Base-by-base conservation (phyloP, 768 basidiomycete species). In the Lyophyllum decastes region DNA sequence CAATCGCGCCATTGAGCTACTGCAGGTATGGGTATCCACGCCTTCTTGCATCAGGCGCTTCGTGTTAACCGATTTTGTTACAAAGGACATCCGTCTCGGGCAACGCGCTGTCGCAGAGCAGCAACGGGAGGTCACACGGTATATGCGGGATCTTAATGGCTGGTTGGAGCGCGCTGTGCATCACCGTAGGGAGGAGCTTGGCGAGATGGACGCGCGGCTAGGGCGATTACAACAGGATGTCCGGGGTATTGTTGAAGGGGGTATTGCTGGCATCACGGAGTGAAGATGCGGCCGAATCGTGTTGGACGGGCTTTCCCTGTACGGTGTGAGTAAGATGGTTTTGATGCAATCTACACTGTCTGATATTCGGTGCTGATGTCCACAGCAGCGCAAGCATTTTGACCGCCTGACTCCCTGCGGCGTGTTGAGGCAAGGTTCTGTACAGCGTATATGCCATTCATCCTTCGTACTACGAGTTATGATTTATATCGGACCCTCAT, bases 51-150 rank as follows among this genome's bases (percentile, higher is more conserved):
- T 7, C 5, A 19, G 25, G 4, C 19, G 25, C 6, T 38, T 16
- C 16, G 38, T 14, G 46, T 2, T 40, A 10, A 5, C 16, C 35
- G 19, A 2, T 7, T 12, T 12, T n/a, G 12, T 21, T 14, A 21
- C 6, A 33, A n/a, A 56, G 58, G 51, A 59, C n/a, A 30, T 40
- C 10, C 52, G 26, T 12, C 30, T 26, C 12, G 24, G 25, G 17
- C 61, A 61, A 22, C 46, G 35, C 6, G 57, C 56, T 11, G 30
- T 52, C 4, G 7, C 46, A 12, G 57, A 61, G 8, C 53, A 61
- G 35, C 54, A 58, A 14, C 56, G 30, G 10, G 53, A 58, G 30
- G 22, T 6, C 2, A 19, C 40, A n/a, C 53, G 40, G n/a, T 58
- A 51, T 38, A 33, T 58, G 33, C 35, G 49, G 26, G 52, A 55